Conservation (phyloP, 2,329 filamentous ascomycete species). For the Ophiostoma quercus region DNA sequence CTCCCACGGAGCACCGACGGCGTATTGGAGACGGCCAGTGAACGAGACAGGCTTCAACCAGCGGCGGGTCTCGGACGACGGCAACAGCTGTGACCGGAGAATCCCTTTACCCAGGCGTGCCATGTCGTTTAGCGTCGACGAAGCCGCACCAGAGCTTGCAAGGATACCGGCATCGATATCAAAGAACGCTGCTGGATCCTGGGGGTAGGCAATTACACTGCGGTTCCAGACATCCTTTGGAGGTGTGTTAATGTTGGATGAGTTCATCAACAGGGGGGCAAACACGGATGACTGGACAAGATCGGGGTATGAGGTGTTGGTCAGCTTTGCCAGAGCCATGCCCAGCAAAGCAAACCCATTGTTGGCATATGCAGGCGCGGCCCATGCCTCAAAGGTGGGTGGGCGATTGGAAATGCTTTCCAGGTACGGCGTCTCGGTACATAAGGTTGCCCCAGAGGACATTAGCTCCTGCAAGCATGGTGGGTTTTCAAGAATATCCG, state of each 20-base stretch:
- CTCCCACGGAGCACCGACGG: constrained; percentile 46
- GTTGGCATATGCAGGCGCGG: not conserved
- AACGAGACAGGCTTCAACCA: not conserved
- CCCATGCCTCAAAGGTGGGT: not conserved
- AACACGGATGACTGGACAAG: not conserved
- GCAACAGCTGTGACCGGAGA: not conserved
- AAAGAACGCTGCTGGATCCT: not conserved
- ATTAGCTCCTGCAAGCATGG: not conserved
- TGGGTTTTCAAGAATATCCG: not conserved
- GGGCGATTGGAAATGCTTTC: not conserved
- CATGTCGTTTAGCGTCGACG: not conserved
- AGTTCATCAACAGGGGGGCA: not conserved
- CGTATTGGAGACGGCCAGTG: not conserved
- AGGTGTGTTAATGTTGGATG: not conserved
- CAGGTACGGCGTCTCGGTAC: not conserved
- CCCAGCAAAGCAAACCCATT: not conserved
- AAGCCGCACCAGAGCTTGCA: not conserved
- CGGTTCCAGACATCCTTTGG: not conserved
- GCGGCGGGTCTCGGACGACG: not conserved
- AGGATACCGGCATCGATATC: not conserved
- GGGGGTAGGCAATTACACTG: not conserved
- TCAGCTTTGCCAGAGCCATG: not conserved
- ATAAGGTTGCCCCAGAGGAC: not conserved
- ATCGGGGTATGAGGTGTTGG: not conserved
- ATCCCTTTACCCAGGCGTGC: not conserved